phyloP scores from a whole-genome alignment of 768 basidiomycete genomes.

The Mycena vitilis region DNA sequence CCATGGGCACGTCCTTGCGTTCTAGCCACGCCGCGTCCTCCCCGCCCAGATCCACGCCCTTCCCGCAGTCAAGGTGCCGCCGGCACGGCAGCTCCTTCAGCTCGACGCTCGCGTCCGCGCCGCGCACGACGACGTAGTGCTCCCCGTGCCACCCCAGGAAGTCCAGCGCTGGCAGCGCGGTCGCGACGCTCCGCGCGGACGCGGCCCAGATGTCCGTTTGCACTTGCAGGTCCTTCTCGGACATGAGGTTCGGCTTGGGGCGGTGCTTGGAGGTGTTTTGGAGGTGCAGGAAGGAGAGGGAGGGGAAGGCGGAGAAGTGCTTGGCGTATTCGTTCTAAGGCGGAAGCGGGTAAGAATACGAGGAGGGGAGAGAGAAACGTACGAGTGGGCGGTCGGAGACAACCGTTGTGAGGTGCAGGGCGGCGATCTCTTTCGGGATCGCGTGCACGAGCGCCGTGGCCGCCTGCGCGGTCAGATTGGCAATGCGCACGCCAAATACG shows the following conservation, averaged over 20 bases:
- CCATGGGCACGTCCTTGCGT: slow-evolving; percentile 81
- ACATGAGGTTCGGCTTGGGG: slow-evolving; percentile 67
- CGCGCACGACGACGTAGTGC: slow-evolving; percentile 72
- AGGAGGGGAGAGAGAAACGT: slow-evolving; percentile 35
- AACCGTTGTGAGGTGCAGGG: slow-evolving; percentile 63
- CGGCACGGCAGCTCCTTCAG: slow-evolving; percentile 71
- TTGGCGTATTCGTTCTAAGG: slow-evolving; percentile 65
- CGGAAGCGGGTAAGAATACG: background rate
- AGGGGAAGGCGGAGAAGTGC: slow-evolving; percentile 58
- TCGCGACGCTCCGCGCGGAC: slow-evolving; percentile 62
- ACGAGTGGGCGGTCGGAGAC: slow-evolving; percentile 65
- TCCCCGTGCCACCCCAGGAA: slow-evolving; percentile 82
- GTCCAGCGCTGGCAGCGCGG: slow-evolving; percentile 63
- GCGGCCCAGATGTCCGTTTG: slow-evolving; percentile 69
- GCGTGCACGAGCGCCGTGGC: slow-evolving; percentile 52
- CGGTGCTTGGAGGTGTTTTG: slow-evolving; percentile 59
- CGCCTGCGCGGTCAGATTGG: slow-evolving; percentile 55
- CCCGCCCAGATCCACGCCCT: slow-evolving; percentile 72
- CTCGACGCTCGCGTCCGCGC: slow-evolving; percentile 49
- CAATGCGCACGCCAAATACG: slow-evolving; percentile 69
- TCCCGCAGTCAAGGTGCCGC: slow-evolving; percentile 70
- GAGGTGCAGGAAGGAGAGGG: slow-evolving; percentile 71
- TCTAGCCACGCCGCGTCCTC: slow-evolving; percentile 76
- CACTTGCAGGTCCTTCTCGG: slow-evolving; percentile 67
- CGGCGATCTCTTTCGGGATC: slow-evolving; percentile 61